Base-by-base conservation (phyloP, 805 yeast species). In the Yarrowia sp. region DNA sequence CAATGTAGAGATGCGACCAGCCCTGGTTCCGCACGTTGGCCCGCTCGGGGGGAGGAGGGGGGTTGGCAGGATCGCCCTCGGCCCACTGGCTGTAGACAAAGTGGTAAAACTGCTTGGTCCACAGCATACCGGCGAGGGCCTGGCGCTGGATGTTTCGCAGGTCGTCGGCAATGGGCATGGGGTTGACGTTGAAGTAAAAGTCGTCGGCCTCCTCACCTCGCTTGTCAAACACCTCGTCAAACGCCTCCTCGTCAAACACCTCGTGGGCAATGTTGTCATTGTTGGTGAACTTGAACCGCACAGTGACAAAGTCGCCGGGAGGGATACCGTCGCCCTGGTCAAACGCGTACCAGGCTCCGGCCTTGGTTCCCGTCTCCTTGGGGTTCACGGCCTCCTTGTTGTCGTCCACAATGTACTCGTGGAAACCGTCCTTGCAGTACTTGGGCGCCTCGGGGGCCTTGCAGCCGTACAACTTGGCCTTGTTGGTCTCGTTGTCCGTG, bases 101-200 rank as follows among this genome's bases (percentile, higher is more conserved):
- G 76, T 91, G 89, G 76, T 92, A 92, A 77, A 89, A 92, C 79
- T 92, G 97, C 77, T 92, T 92, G 8, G 95, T 88, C 98, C 98
- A 92, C 75, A 93, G 81, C 77, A 93, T 82, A 0, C 98, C 97
- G 11, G 97, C 93, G 79, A 91, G 91, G 0, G 97, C 97, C 80
- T 92, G 98, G 75, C 97, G 85, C 81, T 92, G 97, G 67, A 92
- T 88, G 75, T 85, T 87, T 75, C 97, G 83, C 73, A 92, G 82
- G 70, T 89, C 90, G 70, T 90, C 92, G 35, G 90, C 84, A 69
- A 91, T 84, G 49, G 97, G 97, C 75, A 91, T 79, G 5, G 97
- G 97, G 12, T 93, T 85, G 48, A 92, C 85, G 76, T 89, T 86
- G 91, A 94, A 91, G 80, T 92, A 92, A 78, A 92, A 92, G 65